A percentile compares a stretch with the other conserved stretches of the same genome.
Evolutionary conservation across 2,329 filamentous ascomycete species (phyloP).

Genomic region (Nothophoma quercina): DNA sequence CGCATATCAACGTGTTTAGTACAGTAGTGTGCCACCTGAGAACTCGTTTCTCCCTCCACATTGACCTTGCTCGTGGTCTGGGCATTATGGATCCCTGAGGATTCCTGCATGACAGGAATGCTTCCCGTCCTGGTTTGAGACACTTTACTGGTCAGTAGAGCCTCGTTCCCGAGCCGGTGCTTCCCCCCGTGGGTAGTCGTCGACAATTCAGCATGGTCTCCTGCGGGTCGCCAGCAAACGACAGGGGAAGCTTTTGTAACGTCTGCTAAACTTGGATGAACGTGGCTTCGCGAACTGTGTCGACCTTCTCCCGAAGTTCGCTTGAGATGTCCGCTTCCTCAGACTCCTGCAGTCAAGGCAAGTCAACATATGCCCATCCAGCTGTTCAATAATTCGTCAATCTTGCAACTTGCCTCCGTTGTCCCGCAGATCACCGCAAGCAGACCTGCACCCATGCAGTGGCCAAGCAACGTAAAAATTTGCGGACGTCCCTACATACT

Average conservation of each 20-base stretch:
- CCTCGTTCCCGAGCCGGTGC: slow-evolving; percentile 11
- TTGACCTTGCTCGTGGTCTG: slow-evolving; percentile 16
- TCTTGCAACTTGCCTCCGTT: neutral
- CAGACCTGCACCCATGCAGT: slow-evolving; percentile 6
- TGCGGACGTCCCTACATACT: slow-evolving; percentile 15
- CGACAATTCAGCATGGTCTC: neutral
- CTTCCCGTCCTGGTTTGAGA: neutral
- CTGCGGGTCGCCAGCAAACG: slow-evolving; percentile 1
- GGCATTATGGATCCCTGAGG: slow-evolving; percentile 1
- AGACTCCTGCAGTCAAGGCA: neutral
- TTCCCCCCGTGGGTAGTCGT: slow-evolving; percentile 5
- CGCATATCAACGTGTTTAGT: slow-evolving; percentile 14
- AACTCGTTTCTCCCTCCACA: slow-evolving; percentile 9
- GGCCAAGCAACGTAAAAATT: slow-evolving; percentile 14
- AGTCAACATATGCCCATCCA: neutral
- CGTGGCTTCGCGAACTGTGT: neutral
- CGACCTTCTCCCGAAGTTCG: neutral
- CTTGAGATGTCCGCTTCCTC: slow-evolving; percentile 2
- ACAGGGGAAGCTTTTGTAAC: neutral
- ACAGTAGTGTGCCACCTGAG: slow-evolving; percentile 10
- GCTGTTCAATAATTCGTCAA: neutral
- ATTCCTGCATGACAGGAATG: slow-evolving; percentile 9
- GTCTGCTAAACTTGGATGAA: neutral
- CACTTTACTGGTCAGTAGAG: slow-evolving; percentile 1
- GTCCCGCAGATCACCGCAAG: slow-evolving; percentile 3